phyloP scores from a whole-genome alignment of 768 basidiomycete genomes.

The Lyophyllum decastes region DNA sequence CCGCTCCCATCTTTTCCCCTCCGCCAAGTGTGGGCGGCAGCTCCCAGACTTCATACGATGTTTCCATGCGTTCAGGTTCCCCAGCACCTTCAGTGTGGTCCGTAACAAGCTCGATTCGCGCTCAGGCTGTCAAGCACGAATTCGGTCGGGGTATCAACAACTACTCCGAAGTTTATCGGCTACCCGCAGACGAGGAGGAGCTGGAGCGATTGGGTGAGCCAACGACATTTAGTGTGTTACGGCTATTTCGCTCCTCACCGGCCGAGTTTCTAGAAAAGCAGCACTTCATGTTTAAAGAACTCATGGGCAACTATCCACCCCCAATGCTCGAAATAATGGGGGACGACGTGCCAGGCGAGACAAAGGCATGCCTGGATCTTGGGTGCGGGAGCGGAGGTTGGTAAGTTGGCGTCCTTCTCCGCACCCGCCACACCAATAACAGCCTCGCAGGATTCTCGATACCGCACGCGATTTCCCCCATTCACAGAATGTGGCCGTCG shows the following conservation, averaged over 20 bases:
- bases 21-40: constrained; percentile 38
- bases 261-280: constrained; percentile 55
- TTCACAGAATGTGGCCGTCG: constrained; percentile 70
- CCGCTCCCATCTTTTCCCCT: constrained; percentile 38
- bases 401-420: constrained; percentile 35
- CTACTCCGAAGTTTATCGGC: constrained; percentile 75
- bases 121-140: constrained; percentile 61
- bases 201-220: constrained; percentile 64
- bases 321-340: constrained; percentile 59
- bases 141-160: constrained; percentile 74
- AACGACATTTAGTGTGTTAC: background rate
- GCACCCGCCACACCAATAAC: constrained; percentile 7
- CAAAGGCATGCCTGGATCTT: constrained; percentile 69
- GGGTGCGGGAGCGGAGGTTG: constrained; percentile 82
- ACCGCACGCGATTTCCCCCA: constrained; percentile 72
- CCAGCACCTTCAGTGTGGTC: constrained; percentile 72
- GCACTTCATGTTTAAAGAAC: constrained; percentile 60
- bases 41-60: constrained; percentile 60
- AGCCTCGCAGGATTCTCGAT: constrained; percentile 65
- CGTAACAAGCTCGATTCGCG: constrained; percentile 62
- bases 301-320: constrained; percentile 70
- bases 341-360: constrained; percentile 56
- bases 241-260: background rate
- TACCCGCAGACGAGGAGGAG: constrained; percentile 82
- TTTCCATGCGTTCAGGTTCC: constrained; percentile 64